Evolutionary conservation across 2,329 filamentous ascomycete species (phyloP).

Genomic region (Fusarium ambrosium): DNA sequence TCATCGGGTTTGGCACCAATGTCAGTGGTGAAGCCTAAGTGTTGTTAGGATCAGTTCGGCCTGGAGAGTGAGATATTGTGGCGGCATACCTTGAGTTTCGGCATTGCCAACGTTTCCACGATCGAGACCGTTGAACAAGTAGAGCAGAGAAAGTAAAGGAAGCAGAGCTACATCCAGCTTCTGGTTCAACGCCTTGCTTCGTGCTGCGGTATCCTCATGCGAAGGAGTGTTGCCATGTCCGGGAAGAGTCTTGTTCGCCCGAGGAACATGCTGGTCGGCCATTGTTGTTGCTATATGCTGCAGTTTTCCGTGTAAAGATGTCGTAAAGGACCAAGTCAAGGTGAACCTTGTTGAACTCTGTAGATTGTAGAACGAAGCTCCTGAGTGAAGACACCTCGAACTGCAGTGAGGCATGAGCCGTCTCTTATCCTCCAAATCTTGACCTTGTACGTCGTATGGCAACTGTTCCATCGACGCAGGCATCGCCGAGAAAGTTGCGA

Average conservation of each 20-base stretch:
- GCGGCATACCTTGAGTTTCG: conserved; percentile 51
- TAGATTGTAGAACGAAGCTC: background rate
- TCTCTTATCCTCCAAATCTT: conserved; percentile 16
- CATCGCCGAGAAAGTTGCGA: conserved; percentile 13
- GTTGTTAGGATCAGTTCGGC: background rate
- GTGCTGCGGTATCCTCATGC: conserved; percentile 13
- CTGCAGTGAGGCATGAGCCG: background rate
- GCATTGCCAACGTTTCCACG: conserved; percentile 59
- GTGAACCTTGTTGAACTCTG: background rate
- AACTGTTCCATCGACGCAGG: conserved; percentile 4
- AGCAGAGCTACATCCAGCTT: conserved; percentile 55
- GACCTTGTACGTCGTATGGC: conserved; percentile 11
- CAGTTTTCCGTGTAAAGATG: background rate
- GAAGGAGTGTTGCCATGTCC: conserved; percentile 11
- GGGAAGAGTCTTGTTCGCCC: conserved; percentile 19
- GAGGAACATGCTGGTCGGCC: conserved; percentile 13
- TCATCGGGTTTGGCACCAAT: conserved; percentile 46
- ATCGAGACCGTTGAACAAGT: conserved; percentile 58
- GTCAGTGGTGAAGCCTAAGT: conserved; percentile 44
- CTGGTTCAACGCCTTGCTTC: conserved; percentile 48
- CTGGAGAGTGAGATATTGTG: background rate
- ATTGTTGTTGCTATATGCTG: conserved; percentile 23
- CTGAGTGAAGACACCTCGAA: background rate
- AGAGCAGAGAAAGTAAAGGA: conserved; percentile 56
- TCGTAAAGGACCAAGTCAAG: background rate